Base-by-base conservation (phyloP, 495 filamentous ascomycete genomes). In the Sphaerosporella brunnea region DNA sequence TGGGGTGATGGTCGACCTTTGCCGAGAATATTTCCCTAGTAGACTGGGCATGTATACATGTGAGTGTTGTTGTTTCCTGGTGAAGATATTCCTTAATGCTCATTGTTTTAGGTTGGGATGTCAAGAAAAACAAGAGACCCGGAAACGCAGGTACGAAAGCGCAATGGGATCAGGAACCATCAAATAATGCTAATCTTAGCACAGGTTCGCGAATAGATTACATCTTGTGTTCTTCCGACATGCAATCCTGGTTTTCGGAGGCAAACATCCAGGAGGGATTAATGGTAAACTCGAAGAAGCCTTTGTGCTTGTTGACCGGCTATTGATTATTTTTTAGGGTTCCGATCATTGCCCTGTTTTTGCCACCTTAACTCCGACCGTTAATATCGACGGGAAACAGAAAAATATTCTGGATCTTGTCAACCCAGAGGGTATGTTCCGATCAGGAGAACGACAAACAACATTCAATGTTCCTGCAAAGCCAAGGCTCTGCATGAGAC, bases 301-400 rank as follows among this genome's bases (percentile, higher is more conserved):
- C 7, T 24, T 48, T 24, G 23, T 38, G 21, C 13, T 7, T 38
- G 4, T 10, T 11, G 19, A 39, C 48, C n/a, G n/a, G n/a, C n/a
- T n/a, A n/a, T n/a, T n/a, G n/a, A n/a, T n/a, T n/a, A n/a, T n/a
- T n/a, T n/a, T n/a, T n/a, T n/a, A 80, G 72, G 90, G 90, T 9
- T 97, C 90, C 0, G 90, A 97, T 56, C 90, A 97, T 62, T 97
- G 90, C 54, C 90, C 90, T 0, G 88, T 97, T 2, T 96, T 77
- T 61, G 83, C 80, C 10, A 64, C 71, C n/a, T 69, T 87, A 28
- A 79, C 80, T 40, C 72, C 86, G 26, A 65, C 54, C 0, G 71
- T 93, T 4, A 49, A 57, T 0, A 50, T 70, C 3, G 61, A 69
- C 36, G 78, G 68, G 2, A 48, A 65, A 23, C 55, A 69, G 28